Evolutionary conservation across 495 filamentous ascomycete species (phyloP), one percentile per base, ranked within the genome.

Genomic region (Penicillium salamii): DNA sequence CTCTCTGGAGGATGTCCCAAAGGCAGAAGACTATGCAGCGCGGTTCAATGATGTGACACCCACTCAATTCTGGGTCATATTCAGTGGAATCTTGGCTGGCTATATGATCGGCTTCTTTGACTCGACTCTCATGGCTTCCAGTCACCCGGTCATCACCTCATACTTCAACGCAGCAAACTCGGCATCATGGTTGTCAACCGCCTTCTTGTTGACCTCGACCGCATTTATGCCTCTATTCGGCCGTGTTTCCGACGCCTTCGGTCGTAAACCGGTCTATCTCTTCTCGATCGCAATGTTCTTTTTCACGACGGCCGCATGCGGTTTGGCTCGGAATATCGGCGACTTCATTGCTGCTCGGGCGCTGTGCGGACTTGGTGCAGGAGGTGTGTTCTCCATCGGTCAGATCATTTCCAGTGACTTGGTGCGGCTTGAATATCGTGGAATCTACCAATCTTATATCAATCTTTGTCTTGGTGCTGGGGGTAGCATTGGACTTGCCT

Each of bases 121-220:
- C 68, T 76, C 77, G 21, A 90, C 87, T 6, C 76, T 91, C 55
- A 90, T 92, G 86, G 86, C 87, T 0, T 89, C 86, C 2, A 86
- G 79, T 36, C 88, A 92, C 64, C 88, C 88, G 7, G 85, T 89
- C 26, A 90, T 92, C 43, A 91, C 88, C 0, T 88, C 86, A 1
- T 80, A 89, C 57, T 91, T 92, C 62, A 71, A 84, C 42, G 78
- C 83, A 41, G 85, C 85, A 12, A 90, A 91, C 57, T 74, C 78
- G 14, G 87, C 87, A 6, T 90, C 87, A 8, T 92, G 88, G 88
- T 72, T 92, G 3, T 89, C 87, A 17, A 90, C 87, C 0, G 81
- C 87, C 0, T 92, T 91, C 46, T 58, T 90, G 7, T 70, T 92
- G n/a, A 90, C 87, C 0, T 84, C 81, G 13, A 90, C 86, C 4